Evolutionary conservation across 805 yeast genomes (phyloP), one percentile per base, ranked within the genome.

Genomic region (Yarrowia sp.): DNA sequence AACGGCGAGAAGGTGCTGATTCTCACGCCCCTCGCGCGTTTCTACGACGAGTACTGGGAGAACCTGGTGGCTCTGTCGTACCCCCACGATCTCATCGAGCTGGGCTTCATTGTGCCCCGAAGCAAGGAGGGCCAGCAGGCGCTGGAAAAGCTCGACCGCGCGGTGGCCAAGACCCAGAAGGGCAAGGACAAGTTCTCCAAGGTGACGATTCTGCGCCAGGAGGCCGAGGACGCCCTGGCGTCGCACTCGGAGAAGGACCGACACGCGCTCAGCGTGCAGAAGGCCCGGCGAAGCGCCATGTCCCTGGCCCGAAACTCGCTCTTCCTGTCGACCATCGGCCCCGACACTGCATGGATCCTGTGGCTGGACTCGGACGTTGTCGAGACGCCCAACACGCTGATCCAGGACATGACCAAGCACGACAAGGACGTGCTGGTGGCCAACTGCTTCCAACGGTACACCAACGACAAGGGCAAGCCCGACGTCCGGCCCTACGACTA

Each of bases 351-450:
- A 21, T 94, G 99, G 99, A 88, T 93, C 18, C 77, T 94, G 58
- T 94, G 99, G 99, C 78, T 94, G 67, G 99, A 94, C 74, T 86
- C 96, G 2, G 99, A 94, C 74, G 86, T 94, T 44, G 81, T 92
- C 32, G 99, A 94, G 74, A 83, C 97, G 5, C 96, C 97, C 16
- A 75, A 81, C 13, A 83, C 88, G 16, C 76, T 94, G 68, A 82
- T 94, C 65, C 96, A 94, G 76, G 98, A 93, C 71, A 76, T 94
- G 81, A 85, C 93, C 16, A 70, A 80, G 10, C 97, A 91, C 74
- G 84, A 93, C 73, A 90, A 87, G 73, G 90, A 97, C 3, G 88
- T 94, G 10, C 74, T 94, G 27, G 87, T 94, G 1, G 97, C 98
- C 21, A 94, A 94, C 74, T 96, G 96, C 67, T 94, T 84, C 75